Base-by-base conservation (phyloP, 2,329 filamentous ascomycete species). In the Monilinia vaccinii-corymbosi region DNA sequence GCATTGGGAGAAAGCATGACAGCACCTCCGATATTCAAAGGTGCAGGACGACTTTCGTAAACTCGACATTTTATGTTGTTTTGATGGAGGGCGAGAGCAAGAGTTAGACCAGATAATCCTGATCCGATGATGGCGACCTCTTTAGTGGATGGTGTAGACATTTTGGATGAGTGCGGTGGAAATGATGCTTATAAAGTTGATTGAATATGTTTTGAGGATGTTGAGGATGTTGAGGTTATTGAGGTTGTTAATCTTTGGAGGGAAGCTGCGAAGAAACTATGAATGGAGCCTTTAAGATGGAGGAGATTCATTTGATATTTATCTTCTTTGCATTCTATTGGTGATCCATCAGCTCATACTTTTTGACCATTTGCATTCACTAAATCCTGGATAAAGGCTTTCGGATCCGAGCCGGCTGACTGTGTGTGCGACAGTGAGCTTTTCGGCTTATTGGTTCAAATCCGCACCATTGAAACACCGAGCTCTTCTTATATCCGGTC, bases 1-100 rank as follows among this genome's bases (percentile, higher is more conserved):
- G 81, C 79, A 57, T 85, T 85, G 6, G 82, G 82, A 0, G 81
- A 82, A 2, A 85, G 75, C 77, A 83, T 82, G 34, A 85, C 73
- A 0, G 79, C 81, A 3, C 82, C 82, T 21, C 79, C 78, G 28
- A 78, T 77, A 61, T 78, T 74, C 2, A 77, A 73, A 1, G 76
- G 73, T 0, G 74, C 73, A 0, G 71, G 61, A 10, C 78, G 75
- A 16, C 75, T 72, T 62, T 85, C 82, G 62, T 82, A 84, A 55
- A 85, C 71, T 3, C 72, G 77, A 61, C 72, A 75, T 6, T 73
- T 64, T 47, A 86, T 83, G 45, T 73, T 72, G 60, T 80, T 74
- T 34, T 77, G 72, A 60, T 83, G 76, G 0, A 86, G 73, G 2
- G 79, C 75, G 0, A 86, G 74, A 0, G 81, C 81, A 0, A 86